Evolutionary conservation across 306 rosid species (phyloP).

Genomic region (Cicer judaicum): DNA sequence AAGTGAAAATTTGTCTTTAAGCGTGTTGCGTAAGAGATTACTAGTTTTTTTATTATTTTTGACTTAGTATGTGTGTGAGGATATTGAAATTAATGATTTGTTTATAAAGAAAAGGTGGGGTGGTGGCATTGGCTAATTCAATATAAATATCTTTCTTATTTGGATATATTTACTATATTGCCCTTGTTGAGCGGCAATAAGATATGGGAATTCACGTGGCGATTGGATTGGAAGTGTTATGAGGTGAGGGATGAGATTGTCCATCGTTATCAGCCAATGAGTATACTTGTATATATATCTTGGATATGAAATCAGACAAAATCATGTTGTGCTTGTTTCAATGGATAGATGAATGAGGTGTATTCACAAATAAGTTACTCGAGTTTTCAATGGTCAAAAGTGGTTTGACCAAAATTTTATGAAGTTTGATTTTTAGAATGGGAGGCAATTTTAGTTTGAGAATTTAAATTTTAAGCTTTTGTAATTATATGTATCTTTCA

Average conservation of each 20-base stretch:
- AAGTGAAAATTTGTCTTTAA: slow-evolving; percentile 48
- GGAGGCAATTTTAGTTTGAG: no score
- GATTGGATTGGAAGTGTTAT: neutral
- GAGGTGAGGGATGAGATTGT: neutral
- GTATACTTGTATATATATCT: slow-evolving; percentile 29
- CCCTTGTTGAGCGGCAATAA: neutral
- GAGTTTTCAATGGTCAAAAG: no score
- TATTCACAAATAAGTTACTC: neutral
- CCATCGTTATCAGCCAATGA: slow-evolving; percentile 4
- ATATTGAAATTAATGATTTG: neutral
- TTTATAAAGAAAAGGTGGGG: neutral
- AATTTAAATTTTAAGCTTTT: no score
- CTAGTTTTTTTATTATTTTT: neutral
- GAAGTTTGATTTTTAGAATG: no score
- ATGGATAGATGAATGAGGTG: neutral
- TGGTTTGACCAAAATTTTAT: no score
- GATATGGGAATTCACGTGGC: slow-evolving; percentile 37
- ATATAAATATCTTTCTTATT: no score
- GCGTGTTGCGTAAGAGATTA: neutral
- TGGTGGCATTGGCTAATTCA: neutral
- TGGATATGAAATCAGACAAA: slow-evolving; percentile 14
- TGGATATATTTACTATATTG: neutral
- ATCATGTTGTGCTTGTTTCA: slow-evolving; percentile 5
- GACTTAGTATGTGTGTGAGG: neutral
- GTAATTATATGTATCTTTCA: no score